These are phyloP conservation scores for Periconia sp. DNA, from an alignment of 2,329 filamentous ascomycete genomes.

Conservation along the genomic window DNA sequence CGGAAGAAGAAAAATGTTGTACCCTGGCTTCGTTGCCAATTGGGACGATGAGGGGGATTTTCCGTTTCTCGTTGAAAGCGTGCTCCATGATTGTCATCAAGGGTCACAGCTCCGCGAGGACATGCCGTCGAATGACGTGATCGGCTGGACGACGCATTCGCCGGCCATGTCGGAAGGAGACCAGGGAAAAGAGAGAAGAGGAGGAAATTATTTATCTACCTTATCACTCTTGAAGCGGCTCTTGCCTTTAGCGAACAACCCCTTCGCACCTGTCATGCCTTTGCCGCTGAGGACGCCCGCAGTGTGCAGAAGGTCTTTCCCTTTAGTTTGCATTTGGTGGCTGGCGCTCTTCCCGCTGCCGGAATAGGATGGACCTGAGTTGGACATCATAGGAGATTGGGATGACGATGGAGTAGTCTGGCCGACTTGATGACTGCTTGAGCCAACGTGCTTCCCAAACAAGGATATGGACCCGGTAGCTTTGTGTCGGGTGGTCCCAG, in stretches of 20 bases:
- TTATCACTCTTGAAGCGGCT: slow-evolving; percentile 82
- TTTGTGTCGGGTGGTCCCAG: slow-evolving; percentile 42
- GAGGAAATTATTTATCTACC: slow-evolving; percentile 77
- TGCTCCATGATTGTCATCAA: too few relatives aligned
- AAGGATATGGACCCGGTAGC: slow-evolving; percentile 43
- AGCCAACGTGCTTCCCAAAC: slow-evolving; percentile 41
- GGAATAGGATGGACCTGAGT: slow-evolving; percentile 24
- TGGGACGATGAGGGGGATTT: too few relatives aligned
- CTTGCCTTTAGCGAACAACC: slow-evolving; percentile 87
- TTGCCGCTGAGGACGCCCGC: slow-evolving; percentile 75
- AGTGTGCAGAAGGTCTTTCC: slow-evolving; percentile 86
- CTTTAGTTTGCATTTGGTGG: slow-evolving; percentile 71
- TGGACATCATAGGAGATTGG: slow-evolving; percentile 34
- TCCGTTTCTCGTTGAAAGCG: too few relatives aligned
- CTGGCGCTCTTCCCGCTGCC: slow-evolving; percentile 29
- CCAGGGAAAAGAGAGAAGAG: slow-evolving; percentile 13
- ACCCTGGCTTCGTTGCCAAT: too few relatives aligned
- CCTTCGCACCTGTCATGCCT: slow-evolving; percentile 83
- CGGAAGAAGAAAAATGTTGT: too few relatives aligned
- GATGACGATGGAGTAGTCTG: slow-evolving; percentile 28
- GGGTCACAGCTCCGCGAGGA: too few relatives aligned
- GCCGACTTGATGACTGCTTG: slow-evolving; percentile 25
- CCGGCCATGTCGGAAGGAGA: slow-evolving; percentile 15
- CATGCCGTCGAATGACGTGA: too few relatives aligned
- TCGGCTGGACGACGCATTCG: slow-evolving; percentile 15